Evolutionary conservation across 2,329 filamentous ascomycete genomes (phyloP), one percentile per base, ranked within the genome.

Genomic region (Cytospora paraplurivora): DNA sequence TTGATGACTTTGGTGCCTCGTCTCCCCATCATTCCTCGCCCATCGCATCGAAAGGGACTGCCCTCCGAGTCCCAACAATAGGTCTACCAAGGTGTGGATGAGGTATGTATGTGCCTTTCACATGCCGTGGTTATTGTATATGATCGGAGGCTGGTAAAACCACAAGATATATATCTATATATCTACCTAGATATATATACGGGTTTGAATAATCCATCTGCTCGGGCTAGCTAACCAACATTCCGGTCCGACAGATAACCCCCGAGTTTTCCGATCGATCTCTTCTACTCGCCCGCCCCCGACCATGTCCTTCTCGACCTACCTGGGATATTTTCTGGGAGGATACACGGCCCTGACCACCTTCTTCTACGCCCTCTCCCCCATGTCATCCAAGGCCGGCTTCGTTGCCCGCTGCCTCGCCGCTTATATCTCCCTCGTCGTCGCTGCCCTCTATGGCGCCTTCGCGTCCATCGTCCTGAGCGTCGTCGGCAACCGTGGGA

Each of bases 371-470:
- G 77, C 86, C 75, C 74, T 89, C 66, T 88, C 87, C 65, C 75
- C 82, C 69, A 76, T 84, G 69, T 70, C 85, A 51, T 84, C 86
- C 67, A 80, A 82, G 65, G 84, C 85, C 59, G 84, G 82, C 73
- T 94, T 92, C 78, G 83, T 82, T 70, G 90, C 89, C 69, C 90
- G 91, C 73, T 78, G 82, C 57, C 80, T 92, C 68, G 86, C 86
- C 69, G 81, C 83, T 55, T 92, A 91, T 74, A 78, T 89, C 66
- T 81, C 82, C 44, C 77, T 92, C 56, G 71, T 88, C 61, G 68
- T 82, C 61, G 82, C 73, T 75, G 85, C 93, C 34, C 75, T 81
- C 70, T 96, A 92, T 76, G 95, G 93, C 65, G 90, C 92, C 64
- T 66, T 91, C 54, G 88, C 88, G 34, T 92, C 90, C 52, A 83